A percentile compares a stretch with the other conserved stretches of the same genome.
Evolutionary conservation across 1,284 basidiomycete genomes (phyloP).

Genomic region (Ceratobasidium sp.): DNA sequence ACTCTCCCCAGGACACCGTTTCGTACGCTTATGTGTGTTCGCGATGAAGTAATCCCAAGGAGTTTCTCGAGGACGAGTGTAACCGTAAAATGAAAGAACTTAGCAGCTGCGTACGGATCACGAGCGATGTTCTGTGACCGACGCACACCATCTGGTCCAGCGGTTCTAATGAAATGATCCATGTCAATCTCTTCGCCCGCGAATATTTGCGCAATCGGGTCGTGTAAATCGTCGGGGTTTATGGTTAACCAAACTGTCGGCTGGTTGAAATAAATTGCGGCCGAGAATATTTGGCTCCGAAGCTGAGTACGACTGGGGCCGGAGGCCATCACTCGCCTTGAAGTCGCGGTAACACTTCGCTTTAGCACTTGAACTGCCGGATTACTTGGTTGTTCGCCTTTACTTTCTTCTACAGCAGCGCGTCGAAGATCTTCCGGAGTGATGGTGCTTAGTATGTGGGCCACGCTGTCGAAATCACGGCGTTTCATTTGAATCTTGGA

Average conservation of each 20-base stretch:
- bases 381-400: constrained; percentile 17
- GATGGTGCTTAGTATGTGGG: background rate
- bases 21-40: constrained; percentile 48
- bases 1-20: constrained; percentile 52
- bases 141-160: constrained; percentile 54
- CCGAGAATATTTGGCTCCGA: constrained; percentile 55
- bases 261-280: constrained; percentile 43
- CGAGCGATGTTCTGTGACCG: constrained; percentile 56
- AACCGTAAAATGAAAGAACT: constrained; percentile 62
- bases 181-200: constrained; percentile 59
- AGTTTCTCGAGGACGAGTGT: constrained; percentile 55
- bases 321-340: constrained; percentile 50
- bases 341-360: constrained; percentile 35
- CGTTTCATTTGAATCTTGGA: constrained; percentile 49
- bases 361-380: constrained; percentile 34
- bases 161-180: constrained; percentile 54
- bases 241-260: constrained; percentile 54
- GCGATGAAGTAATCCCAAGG: constrained; percentile 56
- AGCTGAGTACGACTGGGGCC: constrained; percentile 48
- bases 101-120: constrained; percentile 59
- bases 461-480: constrained; percentile 33
- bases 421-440: constrained; percentile 36
- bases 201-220: constrained; percentile 59
- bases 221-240: constrained; percentile 55
- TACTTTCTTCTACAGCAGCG: constrained; percentile 47